Percentiles rank a stretch among this genome's conserved stretches.
Evolutionary conservation across 495 filamentous ascomycete species (phyloP).

Genomic region (Neurospora africana): DNA sequence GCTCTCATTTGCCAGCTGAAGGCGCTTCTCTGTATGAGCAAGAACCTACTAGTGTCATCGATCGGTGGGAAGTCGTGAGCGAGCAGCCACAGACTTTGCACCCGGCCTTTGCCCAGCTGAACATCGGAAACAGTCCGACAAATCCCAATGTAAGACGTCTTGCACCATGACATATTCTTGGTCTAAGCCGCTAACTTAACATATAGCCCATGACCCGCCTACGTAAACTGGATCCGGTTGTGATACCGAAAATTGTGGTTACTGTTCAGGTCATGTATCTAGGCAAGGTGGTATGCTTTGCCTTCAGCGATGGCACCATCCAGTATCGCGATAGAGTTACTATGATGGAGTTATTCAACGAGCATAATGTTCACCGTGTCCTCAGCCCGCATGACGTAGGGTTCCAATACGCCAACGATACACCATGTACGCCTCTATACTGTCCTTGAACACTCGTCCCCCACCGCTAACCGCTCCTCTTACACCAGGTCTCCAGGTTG

Average conservation of each 20-base stretch:
- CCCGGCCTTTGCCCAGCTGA: conserved; percentile 62
- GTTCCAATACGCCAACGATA: conserved; percentile 49
- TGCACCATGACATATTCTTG: neutral
- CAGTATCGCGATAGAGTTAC: conserved; percentile 65
- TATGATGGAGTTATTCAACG: conserved; percentile 51
- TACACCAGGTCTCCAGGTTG: conserved; percentile 47
- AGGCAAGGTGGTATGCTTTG: conserved; percentile 55
- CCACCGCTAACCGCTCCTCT: conserved; percentile 5
- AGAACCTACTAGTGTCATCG: conserved; percentile 56
- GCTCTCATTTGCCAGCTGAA: conserved; percentile 48
- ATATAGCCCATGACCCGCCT: conserved; percentile 48
- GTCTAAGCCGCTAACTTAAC: conserved; percentile 10
- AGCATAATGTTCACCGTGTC: conserved; percentile 52
- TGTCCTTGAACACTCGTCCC: conserved; percentile 13
- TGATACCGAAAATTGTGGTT: conserved; percentile 58
- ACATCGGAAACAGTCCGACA: conserved; percentile 40
- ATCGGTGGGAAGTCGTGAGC: conserved; percentile 64
- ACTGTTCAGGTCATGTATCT: conserved; percentile 53
- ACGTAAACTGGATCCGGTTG: conserved; percentile 55
- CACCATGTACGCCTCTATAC: conserved; percentile 33
- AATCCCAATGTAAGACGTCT: neutral
- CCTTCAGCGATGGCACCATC: conserved; percentile 64
- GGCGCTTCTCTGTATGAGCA: conserved; percentile 43
- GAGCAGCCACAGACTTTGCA: conserved; percentile 51
- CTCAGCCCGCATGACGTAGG: conserved; percentile 61